Conservation (phyloP, 192 early-diverging fungal genomes). For the Coemansia guatemalensis region DNA sequence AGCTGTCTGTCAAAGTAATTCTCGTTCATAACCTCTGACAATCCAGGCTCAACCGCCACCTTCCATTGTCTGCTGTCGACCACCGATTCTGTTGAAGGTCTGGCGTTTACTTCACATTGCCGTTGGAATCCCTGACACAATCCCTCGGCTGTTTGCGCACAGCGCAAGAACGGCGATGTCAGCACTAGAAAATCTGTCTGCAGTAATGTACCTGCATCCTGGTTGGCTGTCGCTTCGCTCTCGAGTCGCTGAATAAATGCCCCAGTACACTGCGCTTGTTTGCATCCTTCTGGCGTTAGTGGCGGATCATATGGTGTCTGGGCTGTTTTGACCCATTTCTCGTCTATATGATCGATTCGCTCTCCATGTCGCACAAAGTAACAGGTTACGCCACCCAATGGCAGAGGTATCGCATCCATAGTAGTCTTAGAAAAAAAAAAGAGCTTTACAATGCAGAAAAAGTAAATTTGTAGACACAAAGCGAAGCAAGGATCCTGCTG, state of each 20-base stretch:
- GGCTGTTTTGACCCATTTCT: conserved; percentile 26
- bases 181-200: conserved; percentile 30
- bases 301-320: conserved; percentile 43
- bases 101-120: background rate
- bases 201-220: background rate
- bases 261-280: conserved; percentile 34
- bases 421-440: too few relatives aligned
- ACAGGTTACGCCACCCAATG: conserved; percentile 25
- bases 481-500: too few relatives aligned
- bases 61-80: background rate
- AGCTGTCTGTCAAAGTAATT: conserved; percentile 35
- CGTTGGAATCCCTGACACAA: conserved; percentile 24
- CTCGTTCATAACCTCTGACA: conserved; percentile 49
- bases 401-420: conserved; percentile 18
- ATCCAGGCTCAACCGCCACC: conserved; percentile 40
- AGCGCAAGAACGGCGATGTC: conserved; percentile 50
- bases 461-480: too few relatives aligned
- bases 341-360: conserved; percentile 50
- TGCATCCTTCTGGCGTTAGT: conserved; percentile 27
- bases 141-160: conserved; percentile 37
- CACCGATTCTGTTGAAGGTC: background rate
- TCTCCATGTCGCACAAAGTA: conserved; percentile 52
- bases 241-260: conserved; percentile 33
- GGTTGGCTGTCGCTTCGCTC: background rate
- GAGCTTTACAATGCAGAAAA: too few relatives aligned